Evolutionary conservation across 495 filamentous ascomycete genomes (phyloP).

Genomic region (Penicillium angulare): DNA sequence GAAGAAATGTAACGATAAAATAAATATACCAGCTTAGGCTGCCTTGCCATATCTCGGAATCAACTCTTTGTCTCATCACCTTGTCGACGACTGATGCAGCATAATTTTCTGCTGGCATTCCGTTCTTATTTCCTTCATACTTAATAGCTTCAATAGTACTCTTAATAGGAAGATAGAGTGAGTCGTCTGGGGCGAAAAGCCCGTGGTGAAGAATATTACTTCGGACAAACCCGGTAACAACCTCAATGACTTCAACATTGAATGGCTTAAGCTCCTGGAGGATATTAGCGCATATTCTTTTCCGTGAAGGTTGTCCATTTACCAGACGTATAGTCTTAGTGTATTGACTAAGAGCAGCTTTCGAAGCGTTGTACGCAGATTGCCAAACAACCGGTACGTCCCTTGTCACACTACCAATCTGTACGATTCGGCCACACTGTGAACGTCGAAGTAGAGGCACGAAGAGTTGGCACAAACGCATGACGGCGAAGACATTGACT

Average conservation of each 20-base stretch:
- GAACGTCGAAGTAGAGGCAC: constrained; percentile 34
- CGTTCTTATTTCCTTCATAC: neutral
- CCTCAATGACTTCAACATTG: constrained; percentile 8
- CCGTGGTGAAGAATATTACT: constrained; percentile 16
- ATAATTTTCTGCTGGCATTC: neutral
- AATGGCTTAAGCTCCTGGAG: constrained; percentile 8
- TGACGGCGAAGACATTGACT: constrained; percentile 38
- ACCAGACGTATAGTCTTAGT: constrained; percentile 24
- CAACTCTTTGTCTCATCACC: neutral
- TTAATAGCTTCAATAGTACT: neutral
- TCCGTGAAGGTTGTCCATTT: no score
- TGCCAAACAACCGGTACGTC: constrained; percentile 18
- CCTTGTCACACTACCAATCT: constrained; percentile 24
- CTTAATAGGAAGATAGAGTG: constrained; percentile 16
- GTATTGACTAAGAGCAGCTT: constrained; percentile 25
- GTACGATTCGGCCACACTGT: constrained; percentile 23
- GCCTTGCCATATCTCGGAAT: neutral
- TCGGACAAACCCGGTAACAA: constrained; percentile 10
- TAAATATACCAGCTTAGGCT: neutral
- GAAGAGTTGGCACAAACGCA: constrained; percentile 39
- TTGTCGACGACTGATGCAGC: neutral
- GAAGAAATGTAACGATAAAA: neutral
- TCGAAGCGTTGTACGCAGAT: constrained; percentile 22
- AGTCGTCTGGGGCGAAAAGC: constrained; percentile 6
- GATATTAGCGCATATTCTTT: no score